A percentile compares a stretch with the other conserved stretches of the same genome.
phyloP scores from a whole-genome alignment of 2,329 filamentous ascomycete genomes.

The Chaetomium sp. region DNA sequence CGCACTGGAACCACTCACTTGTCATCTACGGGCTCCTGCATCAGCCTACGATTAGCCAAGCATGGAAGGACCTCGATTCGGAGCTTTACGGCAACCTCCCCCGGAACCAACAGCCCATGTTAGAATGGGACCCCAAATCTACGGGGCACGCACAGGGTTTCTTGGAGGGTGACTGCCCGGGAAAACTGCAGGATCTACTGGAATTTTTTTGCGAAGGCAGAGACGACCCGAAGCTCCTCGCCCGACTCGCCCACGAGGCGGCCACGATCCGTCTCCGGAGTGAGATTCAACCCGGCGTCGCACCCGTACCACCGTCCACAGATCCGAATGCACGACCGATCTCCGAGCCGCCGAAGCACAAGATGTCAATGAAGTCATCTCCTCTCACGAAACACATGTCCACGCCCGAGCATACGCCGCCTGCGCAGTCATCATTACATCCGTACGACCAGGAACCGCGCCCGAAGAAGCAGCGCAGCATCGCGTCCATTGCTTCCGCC shows the following conservation, averaged over 20 bases:
- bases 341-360: constrained; percentile 20
- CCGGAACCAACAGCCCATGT: constrained; percentile 47
- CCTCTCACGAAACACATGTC: constrained; percentile 18
- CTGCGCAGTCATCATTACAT: not conserved
- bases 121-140: constrained; percentile 53
- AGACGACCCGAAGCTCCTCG: constrained; percentile 51
- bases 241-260: constrained; percentile 52
- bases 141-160: constrained; percentile 52
- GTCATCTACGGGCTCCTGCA: constrained; percentile 63
- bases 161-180: constrained; percentile 55
- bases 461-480: constrained; percentile 17
- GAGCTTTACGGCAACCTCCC: constrained; percentile 40
- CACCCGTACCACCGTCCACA: constrained; percentile 1
- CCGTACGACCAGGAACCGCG: constrained; percentile 11
- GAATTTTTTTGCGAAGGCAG: constrained; percentile 57
- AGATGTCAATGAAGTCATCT: constrained; percentile 5
- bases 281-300: constrained; percentile 12
- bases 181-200: constrained; percentile 57
- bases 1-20: constrained; percentile 63
- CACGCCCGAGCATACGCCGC: constrained; percentile 9
- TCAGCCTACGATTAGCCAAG: constrained; percentile 54
- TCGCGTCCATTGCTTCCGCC: constrained; percentile 5
- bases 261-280: constrained; percentile 28
- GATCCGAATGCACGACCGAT: constrained; percentile 11
- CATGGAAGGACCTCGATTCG: constrained; percentile 52